phyloP scores from a whole-genome alignment of 164 flowering plant genomes.

The Magnolia sinica region DNA sequence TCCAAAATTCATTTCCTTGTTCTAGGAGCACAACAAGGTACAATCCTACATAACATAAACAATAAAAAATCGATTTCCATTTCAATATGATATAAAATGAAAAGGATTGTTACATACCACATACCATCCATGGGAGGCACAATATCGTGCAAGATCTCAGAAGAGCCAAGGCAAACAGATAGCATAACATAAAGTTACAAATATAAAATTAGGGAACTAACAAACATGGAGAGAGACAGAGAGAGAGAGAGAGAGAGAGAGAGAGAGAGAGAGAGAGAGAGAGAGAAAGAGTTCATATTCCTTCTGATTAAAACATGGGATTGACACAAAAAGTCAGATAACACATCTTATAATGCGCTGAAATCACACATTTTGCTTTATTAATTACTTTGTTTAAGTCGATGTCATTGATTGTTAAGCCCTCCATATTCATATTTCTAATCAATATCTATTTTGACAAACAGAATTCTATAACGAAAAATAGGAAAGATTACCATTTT shows the following conservation, averaged over 20 bases:
- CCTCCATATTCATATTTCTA: not conserved
- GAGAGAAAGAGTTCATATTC: constrained; percentile 1
- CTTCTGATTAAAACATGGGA: not conserved
- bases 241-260: constrained; percentile 5
- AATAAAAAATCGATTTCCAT: not conserved
- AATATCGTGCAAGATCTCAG: constrained; percentile 17
- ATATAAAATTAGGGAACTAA: constrained; percentile 18
- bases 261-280: not conserved
- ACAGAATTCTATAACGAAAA: constrained; percentile 1
- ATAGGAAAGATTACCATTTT: constrained; percentile 22
- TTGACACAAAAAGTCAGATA: not conserved
- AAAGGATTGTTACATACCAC: constrained; percentile 1
- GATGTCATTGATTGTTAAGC: not conserved
- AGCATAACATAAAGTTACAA: constrained; percentile 14
- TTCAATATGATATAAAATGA: not conserved
- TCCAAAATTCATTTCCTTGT: not conserved
- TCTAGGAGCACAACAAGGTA: not conserved
- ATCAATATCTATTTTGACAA: not conserved
- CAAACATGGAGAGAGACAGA: not conserved
- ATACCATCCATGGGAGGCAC: constrained; percentile 15
- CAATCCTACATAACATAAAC: not conserved
- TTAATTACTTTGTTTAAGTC: constrained; percentile 27
- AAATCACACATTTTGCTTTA: not conserved
- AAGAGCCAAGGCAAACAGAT: constrained; percentile 22
- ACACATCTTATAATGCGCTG: not conserved